These are phyloP conservation scores for Mesembryanthemum crystallinum DNA, from an alignment of 148 eudicot genomes.

Conservation along the genomic window DNA sequence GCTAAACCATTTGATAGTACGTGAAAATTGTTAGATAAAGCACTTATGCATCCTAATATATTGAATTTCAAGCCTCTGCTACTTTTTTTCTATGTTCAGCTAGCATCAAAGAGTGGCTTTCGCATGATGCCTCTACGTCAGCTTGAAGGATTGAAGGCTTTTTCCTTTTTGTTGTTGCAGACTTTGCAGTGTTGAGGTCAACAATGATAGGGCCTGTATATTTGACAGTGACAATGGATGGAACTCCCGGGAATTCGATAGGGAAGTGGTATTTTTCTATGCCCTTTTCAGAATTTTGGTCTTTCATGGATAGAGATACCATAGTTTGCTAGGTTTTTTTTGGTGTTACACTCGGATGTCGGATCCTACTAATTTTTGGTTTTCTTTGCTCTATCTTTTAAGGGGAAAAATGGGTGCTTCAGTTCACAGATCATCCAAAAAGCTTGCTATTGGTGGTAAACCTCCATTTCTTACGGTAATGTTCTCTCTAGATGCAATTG, in stretches of 20 bases:
- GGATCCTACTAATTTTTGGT: neutral
- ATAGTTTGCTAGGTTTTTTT: neutral
- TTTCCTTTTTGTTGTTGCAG: too few relatives aligned
- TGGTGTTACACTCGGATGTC: neutral
- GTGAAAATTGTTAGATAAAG: neutral
- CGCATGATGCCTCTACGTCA: neutral
- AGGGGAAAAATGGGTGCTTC: slow-evolving; percentile 89
- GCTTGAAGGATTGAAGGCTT: neutral
- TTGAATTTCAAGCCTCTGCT: neutral
- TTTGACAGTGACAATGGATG: slow-evolving; percentile 76
- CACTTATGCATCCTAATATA: neutral
- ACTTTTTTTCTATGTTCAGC: neutral
- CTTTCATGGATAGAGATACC: neutral
- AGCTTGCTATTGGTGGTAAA: slow-evolving; percentile 55
- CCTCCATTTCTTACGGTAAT: slow-evolving; percentile 73
- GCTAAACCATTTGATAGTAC: neutral
- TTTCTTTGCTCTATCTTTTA: slow-evolving; percentile 6
- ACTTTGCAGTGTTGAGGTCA: slow-evolving; percentile 49
- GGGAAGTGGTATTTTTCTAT: slow-evolving; percentile 57
- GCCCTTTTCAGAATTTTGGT: neutral
- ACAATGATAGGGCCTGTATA: slow-evolving; percentile 41
- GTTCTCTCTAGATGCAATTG: neutral
- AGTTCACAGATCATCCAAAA: slow-evolving; percentile 48
- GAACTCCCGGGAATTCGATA: slow-evolving; percentile 52
- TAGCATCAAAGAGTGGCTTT: neutral